Conservation (phyloP, 495 filamentous ascomycete species). For the Podospora sp. region DNA sequence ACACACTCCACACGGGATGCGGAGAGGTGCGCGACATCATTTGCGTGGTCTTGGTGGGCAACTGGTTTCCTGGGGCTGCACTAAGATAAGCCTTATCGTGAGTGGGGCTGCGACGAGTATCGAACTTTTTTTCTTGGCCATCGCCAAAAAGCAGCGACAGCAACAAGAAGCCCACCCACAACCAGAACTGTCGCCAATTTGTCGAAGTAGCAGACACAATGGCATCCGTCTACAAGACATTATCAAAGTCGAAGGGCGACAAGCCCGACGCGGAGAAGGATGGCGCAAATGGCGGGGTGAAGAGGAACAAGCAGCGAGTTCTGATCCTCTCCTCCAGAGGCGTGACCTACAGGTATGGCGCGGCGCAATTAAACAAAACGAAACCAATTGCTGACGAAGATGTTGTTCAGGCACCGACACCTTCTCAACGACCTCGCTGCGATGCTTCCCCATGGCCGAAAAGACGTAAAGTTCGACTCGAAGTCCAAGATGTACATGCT, state of each 20-base stretch:
- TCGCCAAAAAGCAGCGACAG: constrained; percentile 9
- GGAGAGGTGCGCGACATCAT: not conserved
- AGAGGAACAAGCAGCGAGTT: constrained; percentile 73
- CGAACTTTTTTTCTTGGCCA: constrained; percentile 33
- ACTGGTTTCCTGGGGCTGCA: not conserved
- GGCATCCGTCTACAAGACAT: constrained; percentile 91
- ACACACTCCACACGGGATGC: not conserved
- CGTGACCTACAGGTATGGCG: constrained; percentile 74
- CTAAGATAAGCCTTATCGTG: constrained; percentile 35
- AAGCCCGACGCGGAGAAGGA: constrained; percentile 39
- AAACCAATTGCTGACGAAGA: constrained; percentile 14
- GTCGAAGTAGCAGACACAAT: constrained; percentile 52
- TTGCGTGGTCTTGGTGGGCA: constrained; percentile 6
- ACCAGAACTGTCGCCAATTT: constrained; percentile 5
- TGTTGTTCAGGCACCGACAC: constrained; percentile 75
- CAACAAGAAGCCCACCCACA: not conserved
- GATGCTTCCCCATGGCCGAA: constrained; percentile 87
- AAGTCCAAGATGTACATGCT: constrained; percentile 92
- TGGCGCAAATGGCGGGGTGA: constrained; percentile 46
- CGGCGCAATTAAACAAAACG: constrained; percentile 1
- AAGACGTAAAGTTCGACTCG: constrained; percentile 95
- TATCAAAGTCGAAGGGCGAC: constrained; percentile 69
- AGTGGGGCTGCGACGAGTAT: constrained; percentile 20
- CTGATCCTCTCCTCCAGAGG: constrained; percentile 88
- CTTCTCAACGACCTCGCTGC: constrained; percentile 85